Conservation (phyloP, 2,329 filamentous ascomycete genomes). For the Ophiocordyceps australis region DNA sequence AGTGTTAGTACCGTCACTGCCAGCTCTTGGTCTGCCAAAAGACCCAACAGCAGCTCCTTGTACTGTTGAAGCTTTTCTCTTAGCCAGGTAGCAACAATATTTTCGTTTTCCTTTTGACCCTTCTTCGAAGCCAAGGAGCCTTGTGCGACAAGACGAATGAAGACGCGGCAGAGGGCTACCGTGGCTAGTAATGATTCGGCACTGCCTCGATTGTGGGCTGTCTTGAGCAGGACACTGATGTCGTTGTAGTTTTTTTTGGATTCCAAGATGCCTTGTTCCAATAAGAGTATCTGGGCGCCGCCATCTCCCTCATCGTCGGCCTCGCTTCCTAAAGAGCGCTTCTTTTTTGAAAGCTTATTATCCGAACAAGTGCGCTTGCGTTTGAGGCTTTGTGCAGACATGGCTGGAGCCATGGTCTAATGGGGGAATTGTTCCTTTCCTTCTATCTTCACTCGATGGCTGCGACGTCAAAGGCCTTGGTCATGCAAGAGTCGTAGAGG, state of each 20-base stretch:
- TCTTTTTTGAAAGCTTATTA: conserved; percentile 29
- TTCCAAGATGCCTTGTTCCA: conserved; percentile 69
- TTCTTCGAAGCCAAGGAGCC: conserved; percentile 51
- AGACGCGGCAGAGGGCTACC: conserved; percentile 72
- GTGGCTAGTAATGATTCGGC: conserved; percentile 47
- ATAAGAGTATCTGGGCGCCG: conserved; percentile 48
- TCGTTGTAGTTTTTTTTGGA: conserved; percentile 88
- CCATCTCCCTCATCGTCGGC: conserved; percentile 25
- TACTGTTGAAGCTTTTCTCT: conserved; percentile 58
- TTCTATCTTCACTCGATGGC: too few relatives aligned
- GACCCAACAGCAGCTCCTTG: conserved; percentile 38
- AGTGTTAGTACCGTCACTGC: conserved; percentile 58
- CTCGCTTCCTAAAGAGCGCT: conserved; percentile 22
- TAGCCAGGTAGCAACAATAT: conserved; percentile 60
- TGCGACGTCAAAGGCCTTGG: too few relatives aligned
- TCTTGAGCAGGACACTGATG: conserved; percentile 53
- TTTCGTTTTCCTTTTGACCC: conserved; percentile 52
- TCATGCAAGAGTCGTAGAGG: too few relatives aligned
- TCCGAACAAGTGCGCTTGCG: conserved; percentile 28
- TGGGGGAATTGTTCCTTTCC: too few relatives aligned
- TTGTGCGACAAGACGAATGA: conserved; percentile 60
- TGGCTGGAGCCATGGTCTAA: conserved; percentile 10
- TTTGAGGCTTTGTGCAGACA: conserved; percentile 16
- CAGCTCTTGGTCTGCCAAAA: conserved; percentile 44
- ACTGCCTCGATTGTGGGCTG: conserved; percentile 23